These are phyloP conservation scores for Trifolium pratense DNA, from an alignment of 306 rosid genomes.

Conservation along the genomic window DNA sequence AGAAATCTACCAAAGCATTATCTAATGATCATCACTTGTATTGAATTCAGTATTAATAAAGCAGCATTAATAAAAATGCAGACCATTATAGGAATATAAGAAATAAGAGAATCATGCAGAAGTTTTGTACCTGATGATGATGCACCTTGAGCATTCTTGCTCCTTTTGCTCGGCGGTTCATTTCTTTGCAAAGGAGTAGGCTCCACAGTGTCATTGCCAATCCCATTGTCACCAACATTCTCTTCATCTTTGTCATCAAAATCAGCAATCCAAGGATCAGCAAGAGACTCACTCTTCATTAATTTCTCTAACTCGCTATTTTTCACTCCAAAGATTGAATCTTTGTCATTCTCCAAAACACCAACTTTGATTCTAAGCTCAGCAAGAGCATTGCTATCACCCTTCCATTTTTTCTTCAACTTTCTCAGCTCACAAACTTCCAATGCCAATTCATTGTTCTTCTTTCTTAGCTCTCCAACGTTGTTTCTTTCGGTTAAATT, in stretches of 20 bases:
- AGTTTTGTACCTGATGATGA: constrained; percentile 31
- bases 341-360: neutral
- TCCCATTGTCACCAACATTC: no score
- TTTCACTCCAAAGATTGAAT: neutral
- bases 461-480: neutral
- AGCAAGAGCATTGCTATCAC: neutral
- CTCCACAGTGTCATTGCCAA: no score
- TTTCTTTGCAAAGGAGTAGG: no score
- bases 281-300: neutral
- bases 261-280: no score
- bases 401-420: neutral
- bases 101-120: neutral
- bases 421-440: neutral
- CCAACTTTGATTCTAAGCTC: neutral
- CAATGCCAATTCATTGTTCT: neutral
- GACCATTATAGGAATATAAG: no score
- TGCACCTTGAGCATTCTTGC: no score
- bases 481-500: neutral
- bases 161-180: no score
- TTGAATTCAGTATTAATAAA: no score
- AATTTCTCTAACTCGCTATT: neutral
- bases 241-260: no score
- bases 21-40: no score
- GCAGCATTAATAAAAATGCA: no score
- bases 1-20: no score